Conservation (phyloP, 495 filamentous ascomycete genomes). For the Lophiotrema nucula region DNA sequence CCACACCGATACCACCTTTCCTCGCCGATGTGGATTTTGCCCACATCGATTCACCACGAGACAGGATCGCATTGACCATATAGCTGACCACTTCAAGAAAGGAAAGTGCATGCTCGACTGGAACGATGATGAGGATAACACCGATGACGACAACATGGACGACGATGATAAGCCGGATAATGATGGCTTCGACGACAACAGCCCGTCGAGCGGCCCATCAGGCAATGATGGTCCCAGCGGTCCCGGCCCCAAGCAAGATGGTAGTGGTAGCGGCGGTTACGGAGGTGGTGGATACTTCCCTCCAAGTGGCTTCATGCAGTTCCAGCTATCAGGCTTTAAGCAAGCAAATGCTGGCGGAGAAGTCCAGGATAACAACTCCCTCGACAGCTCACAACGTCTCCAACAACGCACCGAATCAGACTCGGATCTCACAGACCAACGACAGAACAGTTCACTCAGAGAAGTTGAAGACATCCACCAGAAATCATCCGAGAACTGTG, state of each 20-base stretch:
- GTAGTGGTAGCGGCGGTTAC: constrained; percentile 6
- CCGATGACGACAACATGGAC: constrained; percentile 14
- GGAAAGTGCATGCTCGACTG: constrained; percentile 33
- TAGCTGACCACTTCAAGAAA: constrained; percentile 34
- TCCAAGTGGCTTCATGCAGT: neutral
- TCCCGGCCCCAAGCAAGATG: constrained; percentile 1
- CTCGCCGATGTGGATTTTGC: constrained; percentile 32
- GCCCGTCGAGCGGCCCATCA: neutral
- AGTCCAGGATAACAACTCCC: no score
- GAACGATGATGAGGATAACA: constrained; percentile 22
- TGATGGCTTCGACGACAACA: constrained; percentile 16
- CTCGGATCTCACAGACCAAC: no score
- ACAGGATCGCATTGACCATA: constrained; percentile 33
- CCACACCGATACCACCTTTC: constrained; percentile 24
- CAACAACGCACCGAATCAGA: no score
- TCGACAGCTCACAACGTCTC: no score
- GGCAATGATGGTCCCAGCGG: neutral
- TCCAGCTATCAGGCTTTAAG: neutral
- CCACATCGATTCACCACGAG: constrained; percentile 21
- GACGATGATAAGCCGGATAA: constrained; percentile 8
- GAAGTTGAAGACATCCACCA: no score
- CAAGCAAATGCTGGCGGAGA: no score
- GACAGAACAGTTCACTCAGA: no score
- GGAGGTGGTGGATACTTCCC: neutral
- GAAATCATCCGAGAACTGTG: no score